Evolutionary conservation across 208 protist species (phyloP), one percentile per base, ranked within the genome.

Genomic region (Wallacemonas sp.): DNA sequence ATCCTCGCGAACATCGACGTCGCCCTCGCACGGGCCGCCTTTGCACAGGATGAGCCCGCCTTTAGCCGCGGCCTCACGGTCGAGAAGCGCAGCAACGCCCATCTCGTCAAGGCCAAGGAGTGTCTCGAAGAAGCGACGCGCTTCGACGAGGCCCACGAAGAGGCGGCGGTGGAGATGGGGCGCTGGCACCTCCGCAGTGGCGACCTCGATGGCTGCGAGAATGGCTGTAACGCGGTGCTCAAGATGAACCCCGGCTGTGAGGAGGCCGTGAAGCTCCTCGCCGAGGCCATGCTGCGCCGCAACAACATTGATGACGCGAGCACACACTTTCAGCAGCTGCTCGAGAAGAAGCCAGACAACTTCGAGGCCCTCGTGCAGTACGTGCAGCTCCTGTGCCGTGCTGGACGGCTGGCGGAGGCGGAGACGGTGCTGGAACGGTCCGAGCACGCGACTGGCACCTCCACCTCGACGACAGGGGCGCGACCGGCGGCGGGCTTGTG

Each of bases 221-320:
- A 84, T 44, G 86, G 95, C 62, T 98, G 93, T 77, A 84, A 84
- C 36, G 74, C 81, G 42, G 63, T 98, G 39, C 86, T 99, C 29
- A 73, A 80, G 44, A 86, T 97, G 32, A 89, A 95, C 68, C 76
- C 88, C 3, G 50, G 62, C 32, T 91, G 91, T 55, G 92, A 97
- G 28, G 90, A 96, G 39, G 97, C 96, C 1, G 82, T 87, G 26
- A 89, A 97, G 44, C 91, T 98, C 55, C 75, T 99, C 16, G 94
- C 97, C 0, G 65, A 90, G 61, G 52, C 52, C 4, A 59, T 59
- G 52, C 52, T 59, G 26, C 52, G 52, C 3, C 67, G 71, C 23
- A 68, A 66, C 38, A 77, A 97, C 20, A 85, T 87, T 48, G 93
- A 98, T 32, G 88, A 92, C 20, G 96, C 96, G 3, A 82, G 78